These are phyloP conservation scores for Podaxis rugospora DNA, from an alignment of 768 basidiomycete genomes.

Conservation along the genomic window DNA sequence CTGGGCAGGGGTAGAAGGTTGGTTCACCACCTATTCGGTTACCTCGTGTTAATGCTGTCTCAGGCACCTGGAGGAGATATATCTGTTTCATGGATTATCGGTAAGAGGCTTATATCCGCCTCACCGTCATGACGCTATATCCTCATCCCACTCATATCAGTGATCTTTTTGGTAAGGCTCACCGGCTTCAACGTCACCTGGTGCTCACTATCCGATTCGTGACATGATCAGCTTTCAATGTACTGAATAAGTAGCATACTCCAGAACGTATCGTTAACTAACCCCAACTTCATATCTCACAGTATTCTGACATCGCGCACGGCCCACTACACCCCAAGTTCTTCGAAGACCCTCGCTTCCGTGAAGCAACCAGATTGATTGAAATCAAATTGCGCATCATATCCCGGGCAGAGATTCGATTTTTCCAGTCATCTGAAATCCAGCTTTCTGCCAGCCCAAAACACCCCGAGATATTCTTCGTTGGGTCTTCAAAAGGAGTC, in stretches of 20 bases:
- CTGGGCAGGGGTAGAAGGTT: constrained; percentile 73
- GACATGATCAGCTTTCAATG: constrained; percentile 38
- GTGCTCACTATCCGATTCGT: neutral
- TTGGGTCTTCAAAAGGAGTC: constrained; percentile 40
- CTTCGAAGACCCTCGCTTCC: constrained; percentile 53
- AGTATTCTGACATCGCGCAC: constrained; percentile 31
- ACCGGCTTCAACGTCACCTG: neutral
- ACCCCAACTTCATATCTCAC: constrained; percentile 2
- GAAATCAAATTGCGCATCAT: constrained; percentile 50
- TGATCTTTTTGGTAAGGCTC: constrained; percentile 39
- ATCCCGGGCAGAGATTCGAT: constrained; percentile 24
- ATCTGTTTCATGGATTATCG: constrained; percentile 80
- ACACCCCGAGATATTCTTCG: constrained; percentile 44
- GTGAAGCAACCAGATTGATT: constrained; percentile 63
- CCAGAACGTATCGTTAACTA: constrained; percentile 8
- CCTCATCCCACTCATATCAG: constrained; percentile 15
- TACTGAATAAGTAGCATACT: constrained; percentile 20
- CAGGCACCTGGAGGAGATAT: constrained; percentile 67
- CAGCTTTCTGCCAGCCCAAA: constrained; percentile 14
- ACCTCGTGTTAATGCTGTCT: neutral
- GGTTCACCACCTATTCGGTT: neutral
- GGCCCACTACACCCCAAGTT: constrained; percentile 38
- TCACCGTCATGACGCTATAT: neutral
- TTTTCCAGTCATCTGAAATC: constrained; percentile 18
- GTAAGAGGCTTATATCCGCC: constrained; percentile 25